A percentile compares a stretch with the other conserved stretches of the same genome.
Conservation (phyloP, 192 early-diverging fungal genomes). For the Phlyctochytrium bullatum region DNA sequence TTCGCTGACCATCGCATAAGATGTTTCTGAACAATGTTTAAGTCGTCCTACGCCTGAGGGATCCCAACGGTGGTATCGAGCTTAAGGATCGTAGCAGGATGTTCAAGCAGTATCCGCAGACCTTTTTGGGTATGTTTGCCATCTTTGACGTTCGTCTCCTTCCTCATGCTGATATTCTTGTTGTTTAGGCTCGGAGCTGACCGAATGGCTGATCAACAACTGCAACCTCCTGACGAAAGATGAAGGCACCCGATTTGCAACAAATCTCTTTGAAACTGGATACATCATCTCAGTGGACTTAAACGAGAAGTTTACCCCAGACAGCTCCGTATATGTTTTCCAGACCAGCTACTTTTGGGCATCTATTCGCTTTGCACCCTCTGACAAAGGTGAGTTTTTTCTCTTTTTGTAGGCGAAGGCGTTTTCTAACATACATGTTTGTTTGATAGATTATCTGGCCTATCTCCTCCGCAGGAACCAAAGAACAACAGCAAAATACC, state of each 20-base stretch:
- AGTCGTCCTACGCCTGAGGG: slow-evolving; percentile 26
- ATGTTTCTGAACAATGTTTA: background rate
- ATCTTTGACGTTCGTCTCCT: background rate
- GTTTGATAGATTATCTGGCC: slow-evolving; percentile 31
- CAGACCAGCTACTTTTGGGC: slow-evolving; percentile 34
- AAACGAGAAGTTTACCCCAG: slow-evolving; percentile 30
- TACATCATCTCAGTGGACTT: slow-evolving; percentile 41
- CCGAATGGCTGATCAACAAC: slow-evolving; percentile 37
- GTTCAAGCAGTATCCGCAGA: slow-evolving; percentile 34
- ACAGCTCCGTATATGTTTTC: slow-evolving; percentile 31
- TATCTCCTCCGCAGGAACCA: slow-evolving; percentile 37
- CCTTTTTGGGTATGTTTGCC: slow-evolving; percentile 28
- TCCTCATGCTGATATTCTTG: background rate
- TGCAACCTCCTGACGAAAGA: slow-evolving; percentile 33
- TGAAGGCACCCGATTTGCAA: slow-evolving; percentile 28
- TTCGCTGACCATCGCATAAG: background rate
- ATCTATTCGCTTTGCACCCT: slow-evolving; percentile 1
- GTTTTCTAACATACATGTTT: slow-evolving; percentile 12
- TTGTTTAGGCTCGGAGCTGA: slow-evolving; percentile 25
- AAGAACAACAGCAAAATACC: slow-evolving; percentile 21
- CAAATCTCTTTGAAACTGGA: slow-evolving; percentile 31
- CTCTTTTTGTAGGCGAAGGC: slow-evolving; percentile 24
- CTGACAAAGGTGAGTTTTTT: slow-evolving; percentile 22
- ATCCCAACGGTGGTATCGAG: slow-evolving; percentile 32
- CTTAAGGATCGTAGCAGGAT: slow-evolving; percentile 35